Evolutionary conservation across 139 green algal species (phyloP).

Genomic region (Marvania coccoides): DNA sequence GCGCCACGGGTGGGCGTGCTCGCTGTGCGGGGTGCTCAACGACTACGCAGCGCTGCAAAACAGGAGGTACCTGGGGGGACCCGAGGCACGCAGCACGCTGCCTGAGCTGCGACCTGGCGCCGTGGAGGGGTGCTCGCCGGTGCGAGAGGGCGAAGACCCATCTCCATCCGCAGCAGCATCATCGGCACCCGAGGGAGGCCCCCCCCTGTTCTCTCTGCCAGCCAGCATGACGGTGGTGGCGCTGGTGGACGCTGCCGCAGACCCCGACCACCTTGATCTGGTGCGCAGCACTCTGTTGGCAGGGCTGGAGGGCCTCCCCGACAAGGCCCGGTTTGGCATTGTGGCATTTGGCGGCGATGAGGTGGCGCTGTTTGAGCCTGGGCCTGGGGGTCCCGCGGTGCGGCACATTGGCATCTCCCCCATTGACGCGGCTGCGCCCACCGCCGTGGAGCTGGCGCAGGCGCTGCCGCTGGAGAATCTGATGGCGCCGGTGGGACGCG

Average conservation of each 20-base stretch:
- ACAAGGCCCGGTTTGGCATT: slow-evolving; percentile 56
- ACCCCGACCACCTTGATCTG: slow-evolving; percentile 68
- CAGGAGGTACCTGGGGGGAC: slow-evolving; percentile 11
- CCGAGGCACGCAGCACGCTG: slow-evolving; percentile 21
- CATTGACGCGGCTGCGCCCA: slow-evolving; percentile 24
- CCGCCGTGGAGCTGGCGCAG: slow-evolving; percentile 38
- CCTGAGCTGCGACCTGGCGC: slow-evolving; percentile 43
- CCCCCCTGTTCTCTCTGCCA: neutral
- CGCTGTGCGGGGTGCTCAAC: slow-evolving; percentile 58
- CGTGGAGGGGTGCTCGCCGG: slow-evolving; percentile 48
- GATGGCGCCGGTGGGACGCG: slow-evolving; percentile 52
- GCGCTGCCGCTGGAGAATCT: slow-evolving; percentile 63
- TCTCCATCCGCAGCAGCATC: too few species aligned
- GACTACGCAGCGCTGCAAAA: slow-evolving; percentile 11
- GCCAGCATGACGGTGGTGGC: slow-evolving; percentile 32
- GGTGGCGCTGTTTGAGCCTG: slow-evolving; percentile 55
- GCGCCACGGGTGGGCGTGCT: slow-evolving; percentile 46
- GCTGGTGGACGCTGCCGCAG: slow-evolving; percentile 31
- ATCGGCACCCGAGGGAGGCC: too few species aligned
- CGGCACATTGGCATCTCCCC: slow-evolving; percentile 49
- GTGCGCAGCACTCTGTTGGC: slow-evolving; percentile 56
- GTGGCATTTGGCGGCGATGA: slow-evolving; percentile 57
- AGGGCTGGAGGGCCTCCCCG: slow-evolving; percentile 67
- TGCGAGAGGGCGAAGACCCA: slow-evolving; percentile 18
- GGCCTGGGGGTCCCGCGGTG: slow-evolving; percentile 23